Evolutionary conservation across 2,329 filamentous ascomycete species (phyloP).

Genomic region (Nakataea oryzae): DNA sequence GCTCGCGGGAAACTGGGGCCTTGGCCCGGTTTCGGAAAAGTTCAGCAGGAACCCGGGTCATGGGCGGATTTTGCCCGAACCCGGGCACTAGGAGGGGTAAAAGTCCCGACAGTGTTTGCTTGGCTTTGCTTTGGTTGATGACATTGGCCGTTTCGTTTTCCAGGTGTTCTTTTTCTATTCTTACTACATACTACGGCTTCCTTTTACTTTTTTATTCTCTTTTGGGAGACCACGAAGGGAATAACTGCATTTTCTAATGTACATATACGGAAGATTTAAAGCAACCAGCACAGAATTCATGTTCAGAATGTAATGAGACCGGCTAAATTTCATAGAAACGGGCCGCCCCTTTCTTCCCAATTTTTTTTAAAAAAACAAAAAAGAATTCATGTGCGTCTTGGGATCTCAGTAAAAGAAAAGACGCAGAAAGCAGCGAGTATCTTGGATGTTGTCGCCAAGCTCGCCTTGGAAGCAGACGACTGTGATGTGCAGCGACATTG

Average conservation of each 20-base stretch:
- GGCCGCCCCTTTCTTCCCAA: neutral
- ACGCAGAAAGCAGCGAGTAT: neutral
- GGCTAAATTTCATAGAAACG: neutral
- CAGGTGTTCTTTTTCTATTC: neutral
- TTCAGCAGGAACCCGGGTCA: neutral
- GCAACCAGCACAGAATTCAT: neutral
- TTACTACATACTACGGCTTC: neutral
- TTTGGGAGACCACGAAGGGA: too few relatives aligned
- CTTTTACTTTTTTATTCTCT: neutral
- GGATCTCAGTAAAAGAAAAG: neutral
- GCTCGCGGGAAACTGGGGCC: neutral
- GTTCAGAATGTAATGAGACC: neutral
- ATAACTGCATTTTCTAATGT: neutral
- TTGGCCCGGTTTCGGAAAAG: neutral
- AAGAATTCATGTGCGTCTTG: neutral
- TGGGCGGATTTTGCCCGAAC: neutral
- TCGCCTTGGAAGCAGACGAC: neutral
- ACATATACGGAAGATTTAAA: neutral
- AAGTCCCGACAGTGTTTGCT: neutral
- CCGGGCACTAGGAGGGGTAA: neutral
- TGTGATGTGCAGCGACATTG: neutral
- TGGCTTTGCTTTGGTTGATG: too few relatives aligned
- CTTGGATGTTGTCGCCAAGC: neutral
- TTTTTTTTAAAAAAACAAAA: too few relatives aligned
- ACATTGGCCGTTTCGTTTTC: neutral